Evolutionary conservation across 176 grass and related monocot genomes (phyloP).

Genomic region (Rhynchospora pubera): DNA sequence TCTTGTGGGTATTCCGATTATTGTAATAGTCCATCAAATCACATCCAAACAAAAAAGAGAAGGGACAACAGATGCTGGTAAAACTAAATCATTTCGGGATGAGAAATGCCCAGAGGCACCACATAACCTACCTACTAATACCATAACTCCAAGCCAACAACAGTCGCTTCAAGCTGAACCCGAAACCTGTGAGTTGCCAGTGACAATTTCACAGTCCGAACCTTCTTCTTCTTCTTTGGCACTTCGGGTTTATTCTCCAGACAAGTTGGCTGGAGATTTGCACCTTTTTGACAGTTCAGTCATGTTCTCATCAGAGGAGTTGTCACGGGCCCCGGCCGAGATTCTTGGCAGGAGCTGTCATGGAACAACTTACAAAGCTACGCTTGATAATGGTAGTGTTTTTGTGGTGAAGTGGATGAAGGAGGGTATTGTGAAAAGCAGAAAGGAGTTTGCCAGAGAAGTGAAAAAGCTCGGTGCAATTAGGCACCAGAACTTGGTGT

Average conservation of each 20-base stretch:
- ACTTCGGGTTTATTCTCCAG: conserved; percentile 70
- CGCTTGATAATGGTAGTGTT: conserved; percentile 57
- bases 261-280: conserved; percentile 79
- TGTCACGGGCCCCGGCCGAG: conserved; percentile 78
- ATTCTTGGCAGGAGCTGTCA: conserved; percentile 89
- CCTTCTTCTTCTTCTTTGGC: conserved; percentile 14
- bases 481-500: conserved; percentile 65
- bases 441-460: conserved; percentile 90
- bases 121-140: neutral
- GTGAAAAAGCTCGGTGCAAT: conserved; percentile 79
- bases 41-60: conserved; percentile 41
- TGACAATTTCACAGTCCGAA: neutral
- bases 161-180: conserved; percentile 30
- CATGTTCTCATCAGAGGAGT: conserved; percentile 64
- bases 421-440: conserved; percentile 82
- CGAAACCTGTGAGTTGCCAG: neutral
- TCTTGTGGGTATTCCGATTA: conserved; percentile 58
- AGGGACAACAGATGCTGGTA: conserved; percentile 10
- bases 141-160: conserved; percentile 21
- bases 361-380: conserved; percentile 85
- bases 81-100: conserved; percentile 24
- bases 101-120: conserved; percentile 34
- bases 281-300: conserved; percentile 60
- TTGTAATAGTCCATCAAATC: conserved; percentile 63
- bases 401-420: conserved; percentile 87